phyloP scores from a whole-genome alignment of 805 yeast species.

The Yarrowia bubula region DNA sequence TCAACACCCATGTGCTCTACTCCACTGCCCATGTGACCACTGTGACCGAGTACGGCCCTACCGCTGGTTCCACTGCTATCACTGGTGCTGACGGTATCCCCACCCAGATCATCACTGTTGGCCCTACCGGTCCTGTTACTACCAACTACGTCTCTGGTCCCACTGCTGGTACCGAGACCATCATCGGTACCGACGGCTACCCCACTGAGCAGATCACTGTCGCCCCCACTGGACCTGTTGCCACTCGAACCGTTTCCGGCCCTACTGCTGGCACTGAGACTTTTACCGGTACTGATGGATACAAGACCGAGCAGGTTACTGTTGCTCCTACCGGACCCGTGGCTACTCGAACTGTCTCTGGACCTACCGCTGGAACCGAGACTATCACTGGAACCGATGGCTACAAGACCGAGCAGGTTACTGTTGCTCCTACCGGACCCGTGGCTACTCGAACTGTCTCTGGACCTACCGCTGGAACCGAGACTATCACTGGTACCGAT shows the following conservation, averaged over 20 bases:
- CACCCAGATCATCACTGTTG: neutral
- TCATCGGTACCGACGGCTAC: neutral
- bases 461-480: neutral
- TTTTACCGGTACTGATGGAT: neutral
- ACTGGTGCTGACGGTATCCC: neutral
- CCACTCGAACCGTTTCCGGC: neutral
- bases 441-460: neutral
- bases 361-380: neutral
- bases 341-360: too few relatives aligned
- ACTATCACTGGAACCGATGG: too few relatives aligned
- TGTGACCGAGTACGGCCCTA: neutral
- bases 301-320: neutral
- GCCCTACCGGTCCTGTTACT: neutral
- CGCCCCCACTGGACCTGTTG: neutral
- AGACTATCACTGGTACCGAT: neutral
- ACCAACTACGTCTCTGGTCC: neutral
- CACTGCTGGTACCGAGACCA: neutral
- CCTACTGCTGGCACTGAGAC: neutral
- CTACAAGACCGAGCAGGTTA: neutral
- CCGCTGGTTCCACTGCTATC: neutral
- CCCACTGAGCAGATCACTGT: neutral
- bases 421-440: neutral
- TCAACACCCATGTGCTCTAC: neutral
- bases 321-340: too few relatives aligned
- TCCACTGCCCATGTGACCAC: neutral